Evolutionary conservation across 225 moss, liverwort and hornwort genomes (phyloP), one percentile per base, ranked within the genome.

Genomic region (Climacium dendroides): DNA sequence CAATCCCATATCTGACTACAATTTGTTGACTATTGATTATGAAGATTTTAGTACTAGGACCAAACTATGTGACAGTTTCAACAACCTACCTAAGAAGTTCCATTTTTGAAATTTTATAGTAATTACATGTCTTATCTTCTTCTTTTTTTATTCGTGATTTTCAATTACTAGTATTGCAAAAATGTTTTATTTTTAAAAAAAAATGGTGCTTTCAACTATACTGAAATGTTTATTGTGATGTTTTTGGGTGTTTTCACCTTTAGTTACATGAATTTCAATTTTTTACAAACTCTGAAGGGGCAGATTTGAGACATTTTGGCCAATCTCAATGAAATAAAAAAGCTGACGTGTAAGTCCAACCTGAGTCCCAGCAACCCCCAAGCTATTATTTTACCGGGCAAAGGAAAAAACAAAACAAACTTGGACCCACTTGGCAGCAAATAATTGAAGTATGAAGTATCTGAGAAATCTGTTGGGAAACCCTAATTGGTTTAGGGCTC

Each of bases 11-110:
- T 3, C 20, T 7, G 24, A 22, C 6, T 22, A 2, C 3, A 0
- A 70, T 37, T 70, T 0, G 1, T 41, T 41, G 70, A 8, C 0
- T 15, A 0, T 0, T 70, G 9, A 43, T 71, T 16, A 1, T 45
- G 9, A 41, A 43, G 2, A 28, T 16, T 71, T 48, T 1, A 1
- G 3, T 15, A 25, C 15, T 5, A 37, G 7, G 9, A 17, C 45
- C 45, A 17, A 71, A 3, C 15, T 28, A 71, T 9, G 1, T 71
- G 5, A 25, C 0, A 0, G 3, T 28, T 71, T 71, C 3, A 26
- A 1, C 28, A 5, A 0, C 16, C 6, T 17, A 15, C 16, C 3
- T 16, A 17, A 2, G 26, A 3, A 72, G 2, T 29, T 45, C 10
- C 0, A 72, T 6, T 17, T 29, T 17, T 25, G n/a, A 45, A 45